A percentile compares a stretch with the other conserved stretches of the same genome.
phyloP scores from a whole-genome alignment of 345 rosid species.

The Psidium friedrichsthalianum region DNA sequence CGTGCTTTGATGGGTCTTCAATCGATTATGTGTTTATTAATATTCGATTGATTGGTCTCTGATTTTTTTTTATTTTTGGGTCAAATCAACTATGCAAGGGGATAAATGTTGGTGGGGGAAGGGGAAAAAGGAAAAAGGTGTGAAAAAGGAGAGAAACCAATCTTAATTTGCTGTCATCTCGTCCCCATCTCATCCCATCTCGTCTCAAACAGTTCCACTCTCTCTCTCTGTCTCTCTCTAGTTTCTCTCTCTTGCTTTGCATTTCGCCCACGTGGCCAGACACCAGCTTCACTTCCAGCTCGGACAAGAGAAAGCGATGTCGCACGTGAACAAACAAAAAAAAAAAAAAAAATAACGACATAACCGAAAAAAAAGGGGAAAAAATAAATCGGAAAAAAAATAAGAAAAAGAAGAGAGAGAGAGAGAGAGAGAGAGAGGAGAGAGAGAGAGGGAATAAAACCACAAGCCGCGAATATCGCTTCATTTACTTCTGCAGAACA shows the following conservation, averaged over 20 bases:
- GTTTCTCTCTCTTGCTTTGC: not conserved
- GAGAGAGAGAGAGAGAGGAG: no score
- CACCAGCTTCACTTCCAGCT: not conserved
- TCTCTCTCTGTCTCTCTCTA: not conserved
- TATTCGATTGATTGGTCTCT: no score
- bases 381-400: not conserved
- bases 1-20: no score
- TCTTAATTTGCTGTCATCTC: not conserved
- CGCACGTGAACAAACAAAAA: not conserved
- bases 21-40: no score
- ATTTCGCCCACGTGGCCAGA: not conserved
- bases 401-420: not conserved
- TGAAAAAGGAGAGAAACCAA: not conserved
- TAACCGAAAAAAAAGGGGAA: not conserved
- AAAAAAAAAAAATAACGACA: not conserved
- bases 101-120: not conserved
- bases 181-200: not conserved
- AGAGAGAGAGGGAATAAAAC: not conserved
- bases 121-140: not conserved
- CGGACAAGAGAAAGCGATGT: not conserved
- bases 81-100: not conserved
- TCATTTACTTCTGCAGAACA: not conserved
- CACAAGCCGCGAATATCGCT: not conserved
- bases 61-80: not conserved
- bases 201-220: not conserved